phyloP scores from a whole-genome alignment of 495 filamentous ascomycete species.

The Bombardia bombarda region DNA sequence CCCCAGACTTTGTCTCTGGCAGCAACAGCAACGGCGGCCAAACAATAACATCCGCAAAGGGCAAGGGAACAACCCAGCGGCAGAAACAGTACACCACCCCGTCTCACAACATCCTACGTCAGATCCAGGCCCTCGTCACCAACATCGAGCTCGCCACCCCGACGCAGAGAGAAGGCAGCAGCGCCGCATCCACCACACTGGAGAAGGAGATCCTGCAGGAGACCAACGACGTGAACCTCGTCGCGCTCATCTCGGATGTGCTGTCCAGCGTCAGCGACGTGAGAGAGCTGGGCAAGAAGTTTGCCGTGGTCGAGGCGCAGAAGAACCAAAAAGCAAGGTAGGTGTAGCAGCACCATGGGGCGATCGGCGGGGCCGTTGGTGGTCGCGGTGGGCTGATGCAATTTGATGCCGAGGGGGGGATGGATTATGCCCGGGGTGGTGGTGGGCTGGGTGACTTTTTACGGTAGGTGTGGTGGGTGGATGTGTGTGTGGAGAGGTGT shows the following conservation, averaged over 20 bases:
- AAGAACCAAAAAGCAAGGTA: too few relatives aligned
- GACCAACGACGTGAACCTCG: slow-evolving; percentile 68
- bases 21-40: slow-evolving; percentile 26
- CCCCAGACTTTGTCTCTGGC: slow-evolving; percentile 49
- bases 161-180: slow-evolving; percentile 40
- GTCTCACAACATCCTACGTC: slow-evolving; percentile 55
- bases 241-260: slow-evolving; percentile 61
- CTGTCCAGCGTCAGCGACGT: slow-evolving; percentile 58
- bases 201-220: slow-evolving; percentile 55
- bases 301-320: slow-evolving; percentile 51
- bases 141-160: slow-evolving; percentile 54
- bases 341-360: too few relatives aligned
- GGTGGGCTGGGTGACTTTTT: too few relatives aligned
- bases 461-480: too few relatives aligned
- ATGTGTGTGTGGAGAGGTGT: too few relatives aligned
- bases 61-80: too few relatives aligned
- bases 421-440: too few relatives aligned
- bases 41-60: too few relatives aligned
- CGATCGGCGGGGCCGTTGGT: too few relatives aligned
- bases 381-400: too few relatives aligned
- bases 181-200: too few relatives aligned
- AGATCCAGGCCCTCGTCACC: slow-evolving; percentile 55
- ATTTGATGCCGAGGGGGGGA: too few relatives aligned
- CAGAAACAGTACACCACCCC: slow-evolving; percentile 46
- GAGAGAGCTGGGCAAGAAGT: slow-evolving; percentile 65